These are phyloP conservation scores for Tolypocladium tundrense DNA, from an alignment of 2,329 filamentous ascomycete species.

Conservation along the genomic window DNA sequence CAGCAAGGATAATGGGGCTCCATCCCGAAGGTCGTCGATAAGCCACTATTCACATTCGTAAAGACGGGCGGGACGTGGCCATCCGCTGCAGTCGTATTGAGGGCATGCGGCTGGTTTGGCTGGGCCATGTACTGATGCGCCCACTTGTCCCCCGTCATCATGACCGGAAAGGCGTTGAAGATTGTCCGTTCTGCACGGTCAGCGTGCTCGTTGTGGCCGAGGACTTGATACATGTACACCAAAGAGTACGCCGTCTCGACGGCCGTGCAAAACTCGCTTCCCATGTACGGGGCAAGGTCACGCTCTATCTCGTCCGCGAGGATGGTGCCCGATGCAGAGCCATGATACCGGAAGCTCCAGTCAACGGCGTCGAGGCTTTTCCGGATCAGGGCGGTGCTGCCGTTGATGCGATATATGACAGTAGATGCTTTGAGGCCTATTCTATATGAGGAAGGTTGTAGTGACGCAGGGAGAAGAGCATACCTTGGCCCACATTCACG, in stretches of 20 bases:
- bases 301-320: slow-evolving; percentile 29
- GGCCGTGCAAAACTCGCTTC: slow-evolving; percentile 24
- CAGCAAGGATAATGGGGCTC: slow-evolving; percentile 45
- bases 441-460: background rate
- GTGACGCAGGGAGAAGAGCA: background rate
- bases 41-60: slow-evolving; percentile 33
- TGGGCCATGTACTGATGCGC: slow-evolving; percentile 44
- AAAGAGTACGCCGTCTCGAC: slow-evolving; percentile 23
- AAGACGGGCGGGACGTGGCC: slow-evolving; percentile 22
- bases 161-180: slow-evolving; percentile 44
- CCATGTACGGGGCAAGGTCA: slow-evolving; percentile 25
- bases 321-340: slow-evolving; percentile 28
- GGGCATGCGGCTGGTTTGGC: slow-evolving; percentile 40
- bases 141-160: slow-evolving; percentile 42
- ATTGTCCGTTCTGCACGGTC: slow-evolving; percentile 40
- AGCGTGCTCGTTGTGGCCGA: slow-evolving; percentile 28
- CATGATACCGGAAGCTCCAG: slow-evolving; percentile 26
- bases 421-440: slow-evolving; percentile 28
- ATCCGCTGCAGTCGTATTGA: slow-evolving; percentile 25
- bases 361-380: slow-evolving; percentile 26
- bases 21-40: slow-evolving; percentile 33
- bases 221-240: slow-evolving; percentile 21
- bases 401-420: slow-evolving; percentile 28
- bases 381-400: slow-evolving; percentile 22
- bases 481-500: slow-evolving; percentile 33